These are phyloP conservation scores for Phytophthora idaei DNA, from an alignment of 352 stramenopile genomes.

Conservation along the genomic window DNA sequence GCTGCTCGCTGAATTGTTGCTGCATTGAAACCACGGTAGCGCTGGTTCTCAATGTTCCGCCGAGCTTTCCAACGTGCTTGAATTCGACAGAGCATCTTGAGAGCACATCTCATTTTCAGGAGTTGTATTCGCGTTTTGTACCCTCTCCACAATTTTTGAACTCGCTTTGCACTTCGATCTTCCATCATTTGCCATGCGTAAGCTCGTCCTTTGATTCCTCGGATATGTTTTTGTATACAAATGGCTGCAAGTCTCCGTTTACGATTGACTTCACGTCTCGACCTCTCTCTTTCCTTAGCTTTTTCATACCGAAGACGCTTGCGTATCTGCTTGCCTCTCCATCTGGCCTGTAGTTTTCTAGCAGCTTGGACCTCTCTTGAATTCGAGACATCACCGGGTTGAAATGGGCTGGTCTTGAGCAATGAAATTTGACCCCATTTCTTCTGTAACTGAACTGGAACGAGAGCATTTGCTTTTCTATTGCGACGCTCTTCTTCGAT, in stretches of 20 bases:
- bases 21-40: constrained; percentile 27
- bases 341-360: constrained; percentile 55
- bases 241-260: constrained; percentile 40
- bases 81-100: constrained; percentile 57
- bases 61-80: constrained; percentile 51
- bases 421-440: constrained; percentile 37
- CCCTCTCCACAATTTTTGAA: constrained; percentile 66
- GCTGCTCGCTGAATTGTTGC: constrained; percentile 47
- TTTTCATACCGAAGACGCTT: constrained; percentile 50
- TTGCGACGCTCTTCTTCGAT: constrained; percentile 30
- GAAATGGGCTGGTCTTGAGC: constrained; percentile 4
- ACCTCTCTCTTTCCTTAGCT: constrained; percentile 37
- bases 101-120: constrained; percentile 43
- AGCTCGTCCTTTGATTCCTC: constrained; percentile 51
- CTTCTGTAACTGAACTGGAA: constrained; percentile 28
- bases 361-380: constrained; percentile 36
- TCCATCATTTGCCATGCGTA: constrained; percentile 49
- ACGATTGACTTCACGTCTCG: constrained; percentile 39
- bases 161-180: constrained; percentile 42
- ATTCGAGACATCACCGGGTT: constrained; percentile 8
- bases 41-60: constrained; percentile 36
- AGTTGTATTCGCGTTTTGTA: constrained; percentile 53
- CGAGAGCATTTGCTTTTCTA: constrained; percentile 24
- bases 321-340: constrained; percentile 48
- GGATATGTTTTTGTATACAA: constrained; percentile 66